These are phyloP conservation scores for Arbutus unedo DNA, from an alignment of 148 eudicot genomes.

Conservation along the genomic window DNA sequence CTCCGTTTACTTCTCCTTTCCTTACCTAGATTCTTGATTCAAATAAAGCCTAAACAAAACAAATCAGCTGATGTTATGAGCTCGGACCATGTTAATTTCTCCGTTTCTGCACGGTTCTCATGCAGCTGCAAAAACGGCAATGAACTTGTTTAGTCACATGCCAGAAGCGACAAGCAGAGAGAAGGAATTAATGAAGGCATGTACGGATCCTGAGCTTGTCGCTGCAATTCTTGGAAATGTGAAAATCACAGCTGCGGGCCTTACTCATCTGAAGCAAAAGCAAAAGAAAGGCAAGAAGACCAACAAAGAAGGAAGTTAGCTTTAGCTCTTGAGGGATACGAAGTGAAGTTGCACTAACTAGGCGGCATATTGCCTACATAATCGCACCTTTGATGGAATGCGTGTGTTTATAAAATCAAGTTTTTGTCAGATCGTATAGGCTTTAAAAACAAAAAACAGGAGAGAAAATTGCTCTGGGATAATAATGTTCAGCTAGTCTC, in stretches of 20 bases:
- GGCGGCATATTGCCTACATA: neutral
- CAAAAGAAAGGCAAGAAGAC: constrained; percentile 88
- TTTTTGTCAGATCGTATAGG: neutral
- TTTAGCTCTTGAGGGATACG: neutral
- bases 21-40: neutral
- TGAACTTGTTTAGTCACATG: constrained; percentile 86
- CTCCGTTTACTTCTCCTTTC: neutral
- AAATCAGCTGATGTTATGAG: neutral
- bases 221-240: constrained; percentile 89
- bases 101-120: constrained; percentile 7
- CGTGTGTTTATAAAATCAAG: neutral
- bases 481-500: neutral
- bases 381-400: neutral
- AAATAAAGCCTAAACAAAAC: neutral
- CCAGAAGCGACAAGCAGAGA: constrained; percentile 70
- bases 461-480: neutral
- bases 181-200: constrained; percentile 97
- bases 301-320: constrained; percentile 38
- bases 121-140: constrained; percentile 90
- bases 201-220: constrained; percentile 90
- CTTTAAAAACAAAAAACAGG: neutral
- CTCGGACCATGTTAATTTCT: neutral
- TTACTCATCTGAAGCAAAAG: constrained; percentile 86
- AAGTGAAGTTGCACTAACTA: neutral
- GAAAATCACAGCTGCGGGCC: constrained; percentile 83